Evolutionary conservation across 176 grass and related monocot species (phyloP), one percentile per base, ranked within the genome.

Genomic region (Musa troglodytarum): DNA sequence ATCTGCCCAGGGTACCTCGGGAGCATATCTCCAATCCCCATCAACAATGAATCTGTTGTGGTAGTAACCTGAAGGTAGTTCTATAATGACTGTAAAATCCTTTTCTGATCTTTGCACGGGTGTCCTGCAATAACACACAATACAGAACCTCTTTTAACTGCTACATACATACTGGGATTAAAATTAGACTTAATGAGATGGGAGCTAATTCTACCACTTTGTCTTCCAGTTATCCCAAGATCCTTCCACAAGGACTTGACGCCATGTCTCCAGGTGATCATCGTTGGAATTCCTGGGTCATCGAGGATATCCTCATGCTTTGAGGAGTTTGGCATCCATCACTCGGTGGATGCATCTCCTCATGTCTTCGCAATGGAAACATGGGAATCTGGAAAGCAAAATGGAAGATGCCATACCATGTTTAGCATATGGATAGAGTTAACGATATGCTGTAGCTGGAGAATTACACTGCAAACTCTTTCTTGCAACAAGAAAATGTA

Each of bases 181-280:
- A 56, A 24, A n/a, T 6, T 70, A 69, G 26, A 69, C 50, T 50
- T 59, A 9, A n/a, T 26, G 50, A 29, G 26, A 12, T 9, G 13
- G 65, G 12, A 53, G 10, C 20, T 50, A 5, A 74, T 34, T 85
- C 17, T 28, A 50, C 23, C 58, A 93, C 90, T 88, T 89, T 80
- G 94, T 83, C 79, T 79, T 93, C 94, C 94, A 97, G 59, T 91
- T 92, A 85, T 97, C 94, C 94, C 94, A 93, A 66, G 94, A 93
- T 78, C 94, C 94, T 87, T 97, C 94, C 63, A 97, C 90, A 65
- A 78, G 82, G 69, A 93, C 83, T 83, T 93, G 74, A 90, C 94
- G 75, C 94, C 94, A 50, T 87, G 80, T 24, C 85, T 93, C 94
- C 94, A 97, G 56, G 92, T 88, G 16, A 97, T 80, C 71, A 97